Conservation (phyloP, 371 early-diverging fungal genomes). For the Funneliformis caledonium region DNA sequence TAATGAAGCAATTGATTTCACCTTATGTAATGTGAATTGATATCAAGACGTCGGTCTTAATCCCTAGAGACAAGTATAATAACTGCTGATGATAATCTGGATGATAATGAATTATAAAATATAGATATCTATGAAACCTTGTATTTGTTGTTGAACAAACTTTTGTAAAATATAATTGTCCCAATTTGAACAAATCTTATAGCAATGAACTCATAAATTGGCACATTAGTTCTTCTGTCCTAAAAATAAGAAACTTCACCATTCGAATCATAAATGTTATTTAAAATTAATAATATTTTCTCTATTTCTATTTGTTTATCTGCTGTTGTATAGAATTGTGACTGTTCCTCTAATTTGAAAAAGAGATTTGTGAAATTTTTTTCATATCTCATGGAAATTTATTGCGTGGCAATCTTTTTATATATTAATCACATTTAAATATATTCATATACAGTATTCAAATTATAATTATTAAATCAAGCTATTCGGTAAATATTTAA, state of each 20-base stretch:
- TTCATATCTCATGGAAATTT: neutral
- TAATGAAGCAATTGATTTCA: slow-evolving; percentile 41
- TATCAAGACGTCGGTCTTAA: slow-evolving; percentile 4
- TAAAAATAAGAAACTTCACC: slow-evolving; percentile 33
- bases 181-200: neutral
- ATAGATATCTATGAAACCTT: slow-evolving; percentile 34
- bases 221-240: slow-evolving; percentile 20
- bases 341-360: neutral
- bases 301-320: slow-evolving; percentile 16
- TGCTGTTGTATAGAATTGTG: neutral
- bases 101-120: slow-evolving; percentile 42
- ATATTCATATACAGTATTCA: too few relatives aligned
- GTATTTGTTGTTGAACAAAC: slow-evolving; percentile 17
- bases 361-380: neutral
- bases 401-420: neutral
- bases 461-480: too few relatives aligned
- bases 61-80: slow-evolving; percentile 5
- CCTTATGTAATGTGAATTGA: slow-evolving; percentile 42
- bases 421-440: too few relatives aligned
- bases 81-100: slow-evolving; percentile 35
- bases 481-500: too few relatives aligned
- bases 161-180: slow-evolving; percentile 4
- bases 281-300: neutral
- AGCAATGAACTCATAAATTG: neutral
- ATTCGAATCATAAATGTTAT: slow-evolving; percentile 24